Evolutionary conservation across 306 rosid genomes (phyloP).

Genomic region (Lathyrus sativus): DNA sequence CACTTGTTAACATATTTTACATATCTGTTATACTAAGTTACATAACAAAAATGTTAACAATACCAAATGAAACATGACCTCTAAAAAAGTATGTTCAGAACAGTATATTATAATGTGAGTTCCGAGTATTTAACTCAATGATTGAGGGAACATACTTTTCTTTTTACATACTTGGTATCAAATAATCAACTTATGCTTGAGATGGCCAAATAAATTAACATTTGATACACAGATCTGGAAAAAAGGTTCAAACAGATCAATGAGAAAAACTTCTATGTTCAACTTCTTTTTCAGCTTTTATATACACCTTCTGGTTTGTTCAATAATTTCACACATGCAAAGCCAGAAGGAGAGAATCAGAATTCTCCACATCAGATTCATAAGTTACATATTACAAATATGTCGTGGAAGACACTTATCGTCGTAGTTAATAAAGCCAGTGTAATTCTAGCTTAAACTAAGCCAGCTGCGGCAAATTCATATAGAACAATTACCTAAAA

Average conservation of each 20-base stretch:
- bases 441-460: conserved; percentile 44
- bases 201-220: conserved; percentile 20
- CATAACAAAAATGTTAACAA: background rate
- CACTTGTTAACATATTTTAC: background rate
- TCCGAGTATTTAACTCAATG: background rate
- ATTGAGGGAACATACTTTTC: background rate
- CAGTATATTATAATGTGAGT: background rate
- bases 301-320: conserved; percentile 50
- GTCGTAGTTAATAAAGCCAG: conserved; percentile 47
- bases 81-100: no score
- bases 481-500: conserved; percentile 23
- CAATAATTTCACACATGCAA: conserved; percentile 44
- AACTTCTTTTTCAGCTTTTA: conserved; percentile 45
- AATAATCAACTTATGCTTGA: conserved; percentile 7
- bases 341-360: conserved; percentile 37
- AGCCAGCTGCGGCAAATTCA: conserved; percentile 18
- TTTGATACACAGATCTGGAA: conserved; percentile 11
- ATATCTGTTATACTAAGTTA: background rate
- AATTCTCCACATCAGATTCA: conserved; percentile 39
- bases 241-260: conserved; percentile 29
- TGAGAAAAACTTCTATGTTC: conserved; percentile 26
- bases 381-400: conserved; percentile 47
- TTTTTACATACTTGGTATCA: conserved; percentile 8
- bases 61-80: background rate
- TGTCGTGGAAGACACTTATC: conserved; percentile 46